phyloP scores from a whole-genome alignment of 495 filamentous ascomycete genomes.

The Xylaria intraflava region DNA sequence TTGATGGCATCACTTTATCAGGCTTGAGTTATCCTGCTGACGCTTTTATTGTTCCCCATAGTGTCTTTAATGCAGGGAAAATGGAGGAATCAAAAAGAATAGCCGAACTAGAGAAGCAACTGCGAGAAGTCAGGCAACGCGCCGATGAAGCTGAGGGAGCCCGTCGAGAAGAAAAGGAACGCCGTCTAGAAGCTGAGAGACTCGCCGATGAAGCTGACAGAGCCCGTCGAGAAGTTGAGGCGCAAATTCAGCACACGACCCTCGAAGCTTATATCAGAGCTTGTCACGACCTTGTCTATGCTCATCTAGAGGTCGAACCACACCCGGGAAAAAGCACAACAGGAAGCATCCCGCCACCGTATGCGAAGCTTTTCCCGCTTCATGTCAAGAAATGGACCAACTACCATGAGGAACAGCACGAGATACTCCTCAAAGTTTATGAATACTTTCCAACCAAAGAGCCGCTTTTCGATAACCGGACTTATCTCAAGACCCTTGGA shows the following conservation, averaged over 20 bases:
- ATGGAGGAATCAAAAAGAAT: conserved; percentile 1
- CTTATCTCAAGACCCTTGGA: not conserved
- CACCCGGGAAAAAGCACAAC: not conserved
- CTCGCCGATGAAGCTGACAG: conserved; percentile 7
- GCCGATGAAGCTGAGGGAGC: conserved; percentile 6
- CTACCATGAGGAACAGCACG: not conserved
- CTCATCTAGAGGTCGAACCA: conserved; percentile 28
- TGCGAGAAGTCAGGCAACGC: not conserved
- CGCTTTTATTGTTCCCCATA: no score
- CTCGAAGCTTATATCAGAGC: conserved; percentile 31
- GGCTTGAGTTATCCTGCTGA: no score
- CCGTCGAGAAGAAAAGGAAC: conserved; percentile 4
- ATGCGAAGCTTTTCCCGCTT: not conserved
- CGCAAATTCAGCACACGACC: conserved; percentile 22
- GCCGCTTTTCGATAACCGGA: not conserved
- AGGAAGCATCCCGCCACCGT: not conserved
- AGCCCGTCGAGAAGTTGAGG: conserved; percentile 15
- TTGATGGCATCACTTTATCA: no score
- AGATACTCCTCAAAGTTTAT: not conserved
- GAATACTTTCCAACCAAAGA: not conserved
- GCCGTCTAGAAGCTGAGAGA: conserved; percentile 13
- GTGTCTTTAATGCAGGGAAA: not conserved
- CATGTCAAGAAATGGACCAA: not conserved
- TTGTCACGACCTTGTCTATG: conserved; percentile 32
- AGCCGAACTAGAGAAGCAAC: not conserved